Evolutionary conservation across 768 basidiomycete species (phyloP), one percentile per base, ranked within the genome.

Genomic region (Nidularia sp.): DNA sequence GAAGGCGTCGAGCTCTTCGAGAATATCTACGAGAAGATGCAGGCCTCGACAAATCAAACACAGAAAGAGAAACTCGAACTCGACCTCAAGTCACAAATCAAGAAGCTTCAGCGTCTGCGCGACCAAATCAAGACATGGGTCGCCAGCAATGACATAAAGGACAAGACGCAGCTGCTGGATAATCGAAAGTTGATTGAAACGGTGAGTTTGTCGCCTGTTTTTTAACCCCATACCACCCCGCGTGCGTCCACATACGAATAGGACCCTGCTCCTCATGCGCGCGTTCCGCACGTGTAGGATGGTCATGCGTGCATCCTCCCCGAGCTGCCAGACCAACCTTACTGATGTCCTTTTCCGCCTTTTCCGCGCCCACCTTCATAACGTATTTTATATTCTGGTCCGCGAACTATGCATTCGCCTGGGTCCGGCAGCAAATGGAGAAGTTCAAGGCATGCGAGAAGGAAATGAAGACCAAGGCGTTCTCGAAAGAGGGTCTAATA

Each of bases 391-490:
- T 51, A 9, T 9, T 31, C 15, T 5, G 39, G 42, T 34, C 39
- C n/a, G 29, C 13, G 15, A 42, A 51, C 18, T 34, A 44, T 51
- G 41, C 25, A n/a, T 34, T 34, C 34, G 22, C 34, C 31, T 25
- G 34, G 31, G 6, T 31, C 35, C 15, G 55, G 52, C 70, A 98
- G 97, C 97, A 98, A 98, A 99, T 99, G 97, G 97, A 99, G 76
- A 95, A 93, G 67, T 99, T 99, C 84, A 99, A 99, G 64, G 96
- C 96, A 22, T 94, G 95, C 73, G 97, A 99, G 76, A 99, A 98
- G 76, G 97, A 99, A 73, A 98, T 98, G 96, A 99, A 99, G 81
- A 98, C 97, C 53, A 99, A 99, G 70, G 97, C 97, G 0, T 99
- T 98, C 72, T 98, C 95, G 15, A 99, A 98, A 65, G 97, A 98